Percentiles rank a stretch among this genome's conserved stretches.
Conservation (phyloP, 495 filamentous ascomycete species). For the Daldinia concentrica region DNA sequence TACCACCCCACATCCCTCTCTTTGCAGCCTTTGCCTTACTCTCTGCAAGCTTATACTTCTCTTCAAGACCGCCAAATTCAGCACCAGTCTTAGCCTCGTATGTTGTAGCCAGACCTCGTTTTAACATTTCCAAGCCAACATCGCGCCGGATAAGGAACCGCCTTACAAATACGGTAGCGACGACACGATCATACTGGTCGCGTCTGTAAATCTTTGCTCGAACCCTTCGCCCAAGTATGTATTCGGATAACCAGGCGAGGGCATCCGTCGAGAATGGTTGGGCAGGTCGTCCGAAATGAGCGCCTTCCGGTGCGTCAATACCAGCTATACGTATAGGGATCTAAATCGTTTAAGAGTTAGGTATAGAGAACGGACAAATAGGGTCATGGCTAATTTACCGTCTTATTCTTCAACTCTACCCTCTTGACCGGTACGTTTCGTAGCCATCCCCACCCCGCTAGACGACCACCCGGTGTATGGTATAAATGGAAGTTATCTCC, state of each 20-base stretch:
- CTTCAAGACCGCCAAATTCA: slow-evolving; percentile 80
- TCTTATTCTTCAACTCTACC: slow-evolving; percentile 75
- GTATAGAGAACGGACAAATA: neutral
- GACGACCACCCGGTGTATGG: slow-evolving; percentile 88
- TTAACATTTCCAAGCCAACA: slow-evolving; percentile 90
- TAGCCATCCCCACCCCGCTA: slow-evolving; percentile 92
- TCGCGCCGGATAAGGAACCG: slow-evolving; percentile 72
- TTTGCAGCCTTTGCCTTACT: slow-evolving; percentile 71
- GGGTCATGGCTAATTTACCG: slow-evolving; percentile 62
- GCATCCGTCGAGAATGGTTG: slow-evolving; percentile 88
- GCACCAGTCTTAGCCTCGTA: slow-evolving; percentile 90
- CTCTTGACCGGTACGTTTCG: slow-evolving; percentile 74
- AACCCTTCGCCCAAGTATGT: slow-evolving; percentile 77
- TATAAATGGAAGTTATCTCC: slow-evolving; percentile 93
- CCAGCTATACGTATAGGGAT: slow-evolving; percentile 90
- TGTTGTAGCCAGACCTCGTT: slow-evolving; percentile 81
- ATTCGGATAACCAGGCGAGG: slow-evolving; percentile 75
- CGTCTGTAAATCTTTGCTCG: slow-evolving; percentile 80
- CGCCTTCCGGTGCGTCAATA: slow-evolving; percentile 89
- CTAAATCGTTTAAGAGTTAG: slow-evolving; percentile 47
- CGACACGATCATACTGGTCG: slow-evolving; percentile 92
- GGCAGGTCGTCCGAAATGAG: slow-evolving; percentile 88
- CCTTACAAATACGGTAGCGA: slow-evolving; percentile 84
- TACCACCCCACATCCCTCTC: slow-evolving; percentile 78
- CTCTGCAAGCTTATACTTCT: slow-evolving; percentile 76